Conservation (phyloP, 805 yeast species). For the Teunomyces barrocoloradensis region DNA sequence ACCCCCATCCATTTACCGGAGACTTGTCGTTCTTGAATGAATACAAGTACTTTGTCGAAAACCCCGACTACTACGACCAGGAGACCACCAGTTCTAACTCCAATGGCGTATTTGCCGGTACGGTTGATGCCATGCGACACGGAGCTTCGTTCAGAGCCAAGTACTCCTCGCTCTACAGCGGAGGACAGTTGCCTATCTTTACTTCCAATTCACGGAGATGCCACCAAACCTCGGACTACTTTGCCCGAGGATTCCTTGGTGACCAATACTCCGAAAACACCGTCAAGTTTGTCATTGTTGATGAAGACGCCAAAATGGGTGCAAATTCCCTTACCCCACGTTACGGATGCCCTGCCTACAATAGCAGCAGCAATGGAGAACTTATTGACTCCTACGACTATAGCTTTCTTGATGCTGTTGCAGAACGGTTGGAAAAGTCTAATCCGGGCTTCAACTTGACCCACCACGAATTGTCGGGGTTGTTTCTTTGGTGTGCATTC, state of each 20-base stretch:
- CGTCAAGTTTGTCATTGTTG: constrained; percentile 38
- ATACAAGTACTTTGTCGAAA: constrained; percentile 47
- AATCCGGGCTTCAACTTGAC: constrained; percentile 57
- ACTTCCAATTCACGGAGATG: constrained; percentile 56
- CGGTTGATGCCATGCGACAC: constrained; percentile 44
- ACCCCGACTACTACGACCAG: constrained; percentile 40
- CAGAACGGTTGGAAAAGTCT: constrained; percentile 50
- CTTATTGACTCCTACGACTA: constrained; percentile 26
- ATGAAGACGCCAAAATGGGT: constrained; percentile 38
- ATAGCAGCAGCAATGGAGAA: constrained; percentile 7
- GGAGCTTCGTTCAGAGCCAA: constrained; percentile 51
- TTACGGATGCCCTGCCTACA: constrained; percentile 17
- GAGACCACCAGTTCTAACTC: constrained; percentile 50
- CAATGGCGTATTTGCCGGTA: constrained; percentile 50
- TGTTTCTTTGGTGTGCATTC: constrained; percentile 69
- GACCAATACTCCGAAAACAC: constrained; percentile 33
- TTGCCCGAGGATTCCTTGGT: constrained; percentile 60
- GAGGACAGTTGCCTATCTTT: constrained; percentile 46
- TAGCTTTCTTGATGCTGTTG: constrained; percentile 50
- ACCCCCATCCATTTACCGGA: constrained; percentile 37
- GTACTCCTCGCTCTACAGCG: constrained; percentile 46
- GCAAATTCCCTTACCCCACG: constrained; percentile 30
- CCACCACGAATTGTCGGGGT: constrained; percentile 46
- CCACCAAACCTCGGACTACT: constrained; percentile 51
- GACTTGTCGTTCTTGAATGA: constrained; percentile 53